Conservation (phyloP, 257 asterid genomes). For the Cynanchum wilfordii region DNA sequence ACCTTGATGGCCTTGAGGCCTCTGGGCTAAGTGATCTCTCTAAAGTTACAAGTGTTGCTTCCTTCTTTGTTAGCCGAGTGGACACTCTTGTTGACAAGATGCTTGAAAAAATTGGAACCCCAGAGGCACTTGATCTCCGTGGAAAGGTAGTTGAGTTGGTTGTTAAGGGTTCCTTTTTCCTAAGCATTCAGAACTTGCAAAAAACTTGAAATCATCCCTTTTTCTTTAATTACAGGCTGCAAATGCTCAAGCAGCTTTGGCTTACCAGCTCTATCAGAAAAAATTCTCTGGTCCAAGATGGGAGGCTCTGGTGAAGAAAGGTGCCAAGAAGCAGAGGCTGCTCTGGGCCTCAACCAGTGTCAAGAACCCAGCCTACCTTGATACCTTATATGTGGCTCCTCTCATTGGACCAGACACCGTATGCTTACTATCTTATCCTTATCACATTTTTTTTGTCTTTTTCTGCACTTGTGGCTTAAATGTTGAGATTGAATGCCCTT, state of each 20-base stretch:
- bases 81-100: constrained; percentile 92
- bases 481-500: neutral
- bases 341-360: constrained; percentile 99
- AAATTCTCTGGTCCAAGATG: constrained; percentile 99
- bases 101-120: constrained; percentile 94
- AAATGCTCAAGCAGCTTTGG: constrained; percentile 94
- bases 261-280: constrained; percentile 87
- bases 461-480: constrained; percentile 14
- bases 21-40: constrained; percentile 94
- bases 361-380: constrained; percentile 97
- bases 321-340: constrained; percentile 98
- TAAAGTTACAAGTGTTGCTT: constrained; percentile 91
- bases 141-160: constrained; percentile 66
- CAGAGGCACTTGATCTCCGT: constrained; percentile 91
- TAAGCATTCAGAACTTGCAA: neutral
- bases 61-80: constrained; percentile 96
- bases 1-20: constrained; percentile 98
- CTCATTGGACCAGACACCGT: constrained; percentile 98
- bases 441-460: constrained; percentile 6
- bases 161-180: neutral
- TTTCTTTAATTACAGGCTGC: constrained; percentile 63
- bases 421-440: constrained; percentile 37
- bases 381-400: constrained; percentile 97
- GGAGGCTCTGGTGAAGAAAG: constrained; percentile 97
- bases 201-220: constrained; percentile 7